Base-by-base conservation (phyloP, 2,329 filamentous ascomycete genomes). In the Colletotrichum tofieldiae region DNA sequence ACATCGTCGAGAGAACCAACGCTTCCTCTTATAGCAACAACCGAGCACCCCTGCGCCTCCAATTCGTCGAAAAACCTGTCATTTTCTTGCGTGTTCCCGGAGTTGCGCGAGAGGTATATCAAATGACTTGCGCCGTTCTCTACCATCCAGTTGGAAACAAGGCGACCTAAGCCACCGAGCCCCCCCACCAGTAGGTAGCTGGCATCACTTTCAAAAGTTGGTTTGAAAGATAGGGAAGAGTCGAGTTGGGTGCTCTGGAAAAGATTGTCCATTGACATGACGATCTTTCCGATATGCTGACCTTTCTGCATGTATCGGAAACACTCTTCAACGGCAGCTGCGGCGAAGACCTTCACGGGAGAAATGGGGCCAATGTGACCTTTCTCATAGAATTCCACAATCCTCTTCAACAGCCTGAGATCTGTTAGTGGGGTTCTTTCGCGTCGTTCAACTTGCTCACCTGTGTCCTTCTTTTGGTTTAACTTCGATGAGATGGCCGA, bases 281-380 rank as follows among this genome's bases (percentile, higher is more conserved):
- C 78, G 14, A 84, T 81, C 58, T 85, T 85, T 0, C 84, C 84
- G 49, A 84, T 80, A 59, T 85, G 83, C 51, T 75, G 76, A 0
- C 83, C 83, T 5, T 77, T 77, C 51, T 84, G 83, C 80, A 86
- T 81, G 32, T 80, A 76, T 1, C 81, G 75, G 72, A 86, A 84
- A 0, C 83, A 83, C 14, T 83, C 78, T n/a, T 77, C 75, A 0
- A 82, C 75, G 5, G 80, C 65, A 1, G 74, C 75, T 1, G 75
- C 64, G 8, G 52, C 59, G 71, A 80, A 75, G 35, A 72, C 56
- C 67, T 78, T 76, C 2, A 66, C 67, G n/a, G 67, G 74, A 26
- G 39, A 67, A 52, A 75, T 76, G 29, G 73, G 72, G 16, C 55
- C 72, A 45, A 65, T 70, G 14, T 70, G 61, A 5, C 72, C 74